Evolutionary conservation across 805 yeast genomes (phyloP).

Genomic region (Lipomyces spencermartinsiae): DNA sequence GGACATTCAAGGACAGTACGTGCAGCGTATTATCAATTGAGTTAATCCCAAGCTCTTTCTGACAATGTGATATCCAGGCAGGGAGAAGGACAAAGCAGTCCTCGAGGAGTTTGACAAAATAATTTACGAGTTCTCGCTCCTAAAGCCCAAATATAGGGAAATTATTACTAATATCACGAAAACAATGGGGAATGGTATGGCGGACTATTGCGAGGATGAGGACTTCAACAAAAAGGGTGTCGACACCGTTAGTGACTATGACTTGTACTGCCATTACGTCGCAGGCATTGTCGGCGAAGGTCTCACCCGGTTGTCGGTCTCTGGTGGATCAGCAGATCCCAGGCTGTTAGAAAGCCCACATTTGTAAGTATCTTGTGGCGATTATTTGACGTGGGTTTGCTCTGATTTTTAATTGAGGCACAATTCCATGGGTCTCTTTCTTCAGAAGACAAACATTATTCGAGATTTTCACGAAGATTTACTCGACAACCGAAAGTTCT

Average conservation of each 20-base stretch:
- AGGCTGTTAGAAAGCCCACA: constrained; percentile 59
- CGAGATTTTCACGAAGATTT: constrained; percentile 94
- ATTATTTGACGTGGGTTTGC: not conserved
- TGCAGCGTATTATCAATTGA: not conserved
- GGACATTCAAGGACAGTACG: constrained; percentile 76
- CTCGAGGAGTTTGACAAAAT: constrained; percentile 78
- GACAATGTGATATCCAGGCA: constrained; percentile 53
- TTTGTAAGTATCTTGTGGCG: constrained; percentile 44
- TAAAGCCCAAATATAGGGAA: constrained; percentile 77
- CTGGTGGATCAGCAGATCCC: constrained; percentile 71
- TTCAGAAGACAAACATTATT: constrained; percentile 95
- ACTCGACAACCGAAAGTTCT: constrained; percentile 89
- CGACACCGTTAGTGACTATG: constrained; percentile 77
- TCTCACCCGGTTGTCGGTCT: constrained; percentile 77
- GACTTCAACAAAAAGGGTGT: constrained; percentile 82
- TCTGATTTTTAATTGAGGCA: constrained; percentile 44
- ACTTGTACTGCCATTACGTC: constrained; percentile 92
- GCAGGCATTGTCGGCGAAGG: constrained; percentile 99
- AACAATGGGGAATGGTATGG: constrained; percentile 98
- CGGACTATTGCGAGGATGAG: constrained; percentile 77
- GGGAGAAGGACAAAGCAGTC: constrained; percentile 82
- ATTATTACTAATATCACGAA: constrained; percentile 77
- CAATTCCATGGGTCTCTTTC: constrained; percentile 90
- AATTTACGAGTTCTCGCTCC: constrained; percentile 70
- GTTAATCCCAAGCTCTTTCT: not conserved